phyloP scores from a whole-genome alignment of 305 asterid species.

The Fraxinus greggii region DNA sequence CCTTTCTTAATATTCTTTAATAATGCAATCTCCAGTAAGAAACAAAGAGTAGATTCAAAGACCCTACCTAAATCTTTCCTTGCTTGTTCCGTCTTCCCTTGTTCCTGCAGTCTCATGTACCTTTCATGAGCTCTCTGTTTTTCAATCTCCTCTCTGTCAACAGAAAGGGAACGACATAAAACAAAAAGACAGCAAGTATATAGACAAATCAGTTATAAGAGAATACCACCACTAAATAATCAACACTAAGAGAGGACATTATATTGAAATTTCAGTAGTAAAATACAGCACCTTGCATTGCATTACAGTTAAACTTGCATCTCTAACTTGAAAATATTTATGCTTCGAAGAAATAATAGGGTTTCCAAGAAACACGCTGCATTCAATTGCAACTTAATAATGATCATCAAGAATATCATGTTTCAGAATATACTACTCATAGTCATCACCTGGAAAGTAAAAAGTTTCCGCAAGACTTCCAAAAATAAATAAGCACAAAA shows the following conservation, averaged over 20 bases:
- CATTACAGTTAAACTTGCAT: neutral
- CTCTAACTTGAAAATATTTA: neutral
- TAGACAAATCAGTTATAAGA: neutral
- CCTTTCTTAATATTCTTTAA: neutral
- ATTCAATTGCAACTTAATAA: neutral
- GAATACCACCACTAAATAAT: neutral
- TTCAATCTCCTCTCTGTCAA: conserved; percentile 62
- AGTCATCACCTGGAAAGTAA: neutral
- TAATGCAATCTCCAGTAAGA: neutral
- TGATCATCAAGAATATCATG: neutral
- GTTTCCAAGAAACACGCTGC: neutral
- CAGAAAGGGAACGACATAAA: neutral
- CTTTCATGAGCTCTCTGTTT: conserved; percentile 60
- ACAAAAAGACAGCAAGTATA: neutral
- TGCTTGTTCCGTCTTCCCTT: conserved; percentile 68
- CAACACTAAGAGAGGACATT: neutral
- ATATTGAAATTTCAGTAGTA: neutral
- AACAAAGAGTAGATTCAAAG: neutral
- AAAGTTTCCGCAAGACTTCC: neutral
- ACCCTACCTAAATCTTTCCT: conserved; percentile 55
- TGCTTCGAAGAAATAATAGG: neutral
- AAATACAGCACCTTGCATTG: neutral
- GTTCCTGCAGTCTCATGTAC: conserved; percentile 66
- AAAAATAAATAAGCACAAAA: neutral
- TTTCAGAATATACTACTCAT: neutral